Percentiles rank a stretch among this genome's conserved stretches.
These are phyloP conservation scores for Umbelopsis sp. DNA, from an alignment of 192 early-diverging fungal genomes.

Conservation along the genomic window DNA sequence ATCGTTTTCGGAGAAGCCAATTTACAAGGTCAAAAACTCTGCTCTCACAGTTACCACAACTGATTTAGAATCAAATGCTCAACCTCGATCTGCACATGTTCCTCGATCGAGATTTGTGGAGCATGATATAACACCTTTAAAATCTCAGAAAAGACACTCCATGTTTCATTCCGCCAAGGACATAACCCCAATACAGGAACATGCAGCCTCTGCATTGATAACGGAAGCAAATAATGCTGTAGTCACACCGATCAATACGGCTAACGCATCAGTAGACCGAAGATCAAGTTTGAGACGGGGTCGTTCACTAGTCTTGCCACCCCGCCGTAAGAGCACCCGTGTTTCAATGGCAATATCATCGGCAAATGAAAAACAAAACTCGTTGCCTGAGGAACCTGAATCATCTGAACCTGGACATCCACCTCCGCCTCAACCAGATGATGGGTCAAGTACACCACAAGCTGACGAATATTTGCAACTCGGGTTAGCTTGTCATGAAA, in stretches of 20 bases:
- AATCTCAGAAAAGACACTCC: conserved; percentile 14
- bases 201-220: background rate
- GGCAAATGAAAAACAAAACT: conserved; percentile 7
- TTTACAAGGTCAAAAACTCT: background rate
- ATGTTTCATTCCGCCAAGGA: conserved; percentile 18
- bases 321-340: conserved; percentile 9
- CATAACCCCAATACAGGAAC: conserved; percentile 5
- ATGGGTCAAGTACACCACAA: conserved; percentile 5
- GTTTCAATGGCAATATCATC: conserved; percentile 3
- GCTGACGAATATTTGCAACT: conserved; percentile 64
- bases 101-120: background rate
- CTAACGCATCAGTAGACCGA: background rate
- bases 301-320: background rate
- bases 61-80: background rate
- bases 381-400: background rate
- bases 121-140: background rate
- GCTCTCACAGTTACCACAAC: background rate
- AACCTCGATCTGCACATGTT: background rate
- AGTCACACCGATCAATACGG: background rate
- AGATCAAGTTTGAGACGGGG: conserved; percentile 8
- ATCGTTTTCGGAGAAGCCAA: background rate
- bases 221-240: conserved; percentile 1
- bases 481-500: conserved; percentile 70
- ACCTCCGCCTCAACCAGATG: background rate
- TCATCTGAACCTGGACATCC: background rate